Base-by-base conservation (phyloP, 371 early-diverging fungal genomes). In the Encephalitozoon hellem region DNA sequence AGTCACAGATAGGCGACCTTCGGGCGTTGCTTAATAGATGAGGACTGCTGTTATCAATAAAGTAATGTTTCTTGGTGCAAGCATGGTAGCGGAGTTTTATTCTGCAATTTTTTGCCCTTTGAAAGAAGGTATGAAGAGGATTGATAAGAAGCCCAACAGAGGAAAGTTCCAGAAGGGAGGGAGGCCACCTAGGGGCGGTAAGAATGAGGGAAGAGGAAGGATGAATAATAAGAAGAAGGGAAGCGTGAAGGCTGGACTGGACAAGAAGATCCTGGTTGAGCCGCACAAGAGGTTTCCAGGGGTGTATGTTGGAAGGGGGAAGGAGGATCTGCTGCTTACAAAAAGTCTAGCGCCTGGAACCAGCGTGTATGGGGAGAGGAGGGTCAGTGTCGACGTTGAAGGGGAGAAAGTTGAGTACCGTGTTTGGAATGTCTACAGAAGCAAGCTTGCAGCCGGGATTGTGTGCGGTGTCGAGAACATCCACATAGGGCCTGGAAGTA, bases 371-470 rank as follows among this genome's bases (percentile, higher is more conserved):
- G 94, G 94, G 70, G 99, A 99, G 87, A 99, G 97, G 90, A 89
- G 97, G 82, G 89, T 97, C 81, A 88, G 91, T 28, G 92, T 94
- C 34, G 94, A 93, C 79, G 84, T 84, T 63, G 95, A 96, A 65
- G 65, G 43, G 52, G 89, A 91, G 84, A 97, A 96, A 89, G 89
- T 90, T 54, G 99, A 99, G 88, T 99, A 97, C 88, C 90, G 99
- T 81, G 94, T 95, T 65, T 99, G 99, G 99, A 99, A 99, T 88
- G 96, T 95, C 72, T 99, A 95, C 91, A 90, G 99, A 86, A 93
- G 94, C 81, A 99, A 99, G 90, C 86, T 99, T 43, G 97, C 97
- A 71, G 97, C 99, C 77, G 97, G 95, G 85, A 91, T 99, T 71
- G 88, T 96, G n/a, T 95, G 96, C 85, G 97, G 97, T 88, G 86